Conservation (phyloP, 768 basidiomycete species). For the Psilocybe tampanensis region DNA sequence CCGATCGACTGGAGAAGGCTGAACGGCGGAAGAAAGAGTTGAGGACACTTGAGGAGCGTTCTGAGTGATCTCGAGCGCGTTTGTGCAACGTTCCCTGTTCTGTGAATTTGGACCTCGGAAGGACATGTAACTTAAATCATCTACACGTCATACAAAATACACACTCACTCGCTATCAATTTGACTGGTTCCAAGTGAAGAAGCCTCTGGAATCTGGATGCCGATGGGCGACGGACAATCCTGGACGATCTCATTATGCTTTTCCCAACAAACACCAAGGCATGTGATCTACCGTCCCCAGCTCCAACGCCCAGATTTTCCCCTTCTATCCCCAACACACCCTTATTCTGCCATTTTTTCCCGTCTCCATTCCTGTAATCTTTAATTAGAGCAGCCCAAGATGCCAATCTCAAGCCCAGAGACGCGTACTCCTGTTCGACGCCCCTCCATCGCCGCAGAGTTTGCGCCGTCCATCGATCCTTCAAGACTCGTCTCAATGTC, state of each 20-base stretch:
- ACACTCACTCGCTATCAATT: neutral
- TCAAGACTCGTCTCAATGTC: constrained; percentile 78
- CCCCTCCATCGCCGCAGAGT: constrained; percentile 40
- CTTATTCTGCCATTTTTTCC: constrained; percentile 1
- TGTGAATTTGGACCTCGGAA: neutral
- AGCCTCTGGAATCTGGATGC: too few species aligned
- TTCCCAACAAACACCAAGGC: neutral
- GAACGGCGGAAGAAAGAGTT: constrained; percentile 55
- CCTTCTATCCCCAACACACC: constrained; percentile 3
- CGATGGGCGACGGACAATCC: neutral
- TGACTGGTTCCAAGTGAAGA: neutral
- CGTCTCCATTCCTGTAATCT: constrained; percentile 1
- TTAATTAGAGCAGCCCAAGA: neutral
- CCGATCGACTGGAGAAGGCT: constrained; percentile 72
- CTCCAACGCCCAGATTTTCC: neutral
- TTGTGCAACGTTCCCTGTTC: neutral
- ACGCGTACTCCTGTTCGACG: constrained; percentile 47
- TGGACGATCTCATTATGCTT: neutral
- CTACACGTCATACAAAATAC: neutral
- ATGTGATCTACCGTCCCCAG: constrained; percentile 2
- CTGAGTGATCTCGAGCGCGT: constrained; percentile 24
- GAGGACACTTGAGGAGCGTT: constrained; percentile 28
- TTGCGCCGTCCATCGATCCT: constrained; percentile 78
- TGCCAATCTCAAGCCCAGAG: constrained; percentile 13
- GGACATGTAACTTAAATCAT: neutral